Evolutionary conservation across 202 grass and related monocot species (phyloP).

Genomic region (Saccharum hybrid): DNA sequence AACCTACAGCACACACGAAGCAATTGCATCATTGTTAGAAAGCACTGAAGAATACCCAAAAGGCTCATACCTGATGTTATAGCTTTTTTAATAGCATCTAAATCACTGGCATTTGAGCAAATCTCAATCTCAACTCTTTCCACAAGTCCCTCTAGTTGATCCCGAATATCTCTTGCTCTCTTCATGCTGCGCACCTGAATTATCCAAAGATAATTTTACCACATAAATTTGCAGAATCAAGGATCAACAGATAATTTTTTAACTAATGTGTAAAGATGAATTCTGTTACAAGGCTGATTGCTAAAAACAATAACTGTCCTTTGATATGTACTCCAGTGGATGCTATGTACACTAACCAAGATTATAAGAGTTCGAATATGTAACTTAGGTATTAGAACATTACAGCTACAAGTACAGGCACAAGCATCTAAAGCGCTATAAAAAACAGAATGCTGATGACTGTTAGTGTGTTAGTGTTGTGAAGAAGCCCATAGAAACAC

Average conservation of each 20-base stretch:
- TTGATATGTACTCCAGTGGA: not conserved
- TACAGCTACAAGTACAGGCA: no score
- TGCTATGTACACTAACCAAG: slow-evolving; percentile 2
- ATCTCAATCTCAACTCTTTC: slow-evolving; percentile 97
- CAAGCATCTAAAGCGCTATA: no score
- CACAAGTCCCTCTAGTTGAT: slow-evolving; percentile 89
- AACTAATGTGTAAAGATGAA: not conserved
- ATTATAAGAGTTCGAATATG: not conserved
- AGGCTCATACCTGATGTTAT: slow-evolving; percentile 78
- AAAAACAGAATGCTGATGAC: no score
- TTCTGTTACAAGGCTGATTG: not conserved
- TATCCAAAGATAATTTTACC: slow-evolving; percentile 26
- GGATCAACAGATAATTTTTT: not conserved
- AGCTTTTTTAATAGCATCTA: slow-evolving; percentile 83
- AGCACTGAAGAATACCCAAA: not conserved
- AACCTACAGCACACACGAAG: slow-evolving; percentile 55
- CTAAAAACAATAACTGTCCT: not conserved
- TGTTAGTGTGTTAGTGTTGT: no score
- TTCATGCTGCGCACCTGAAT: slow-evolving; percentile 92
- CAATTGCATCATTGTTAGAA: slow-evolving; percentile 23
- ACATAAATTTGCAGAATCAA: slow-evolving; percentile 22
- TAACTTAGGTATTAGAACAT: not conserved
- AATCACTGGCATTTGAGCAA: slow-evolving; percentile 68
- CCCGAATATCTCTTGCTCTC: slow-evolving; percentile 84
- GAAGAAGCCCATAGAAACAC: no score